Evolutionary conservation across 768 basidiomycete genomes (phyloP).

Genomic region (Ramaria sp.): DNA sequence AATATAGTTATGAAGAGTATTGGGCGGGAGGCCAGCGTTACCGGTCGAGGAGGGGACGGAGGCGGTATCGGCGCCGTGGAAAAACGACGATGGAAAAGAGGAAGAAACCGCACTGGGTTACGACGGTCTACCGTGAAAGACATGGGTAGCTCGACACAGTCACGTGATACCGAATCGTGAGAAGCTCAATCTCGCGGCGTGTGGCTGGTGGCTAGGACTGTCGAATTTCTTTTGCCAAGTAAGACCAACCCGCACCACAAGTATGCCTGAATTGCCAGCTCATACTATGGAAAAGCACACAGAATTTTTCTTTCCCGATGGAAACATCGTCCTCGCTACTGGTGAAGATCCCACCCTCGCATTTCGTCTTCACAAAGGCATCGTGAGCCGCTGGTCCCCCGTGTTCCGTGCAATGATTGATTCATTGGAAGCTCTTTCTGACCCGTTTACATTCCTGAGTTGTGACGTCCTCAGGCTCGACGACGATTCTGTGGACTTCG

Average conservation of each 20-base stretch:
- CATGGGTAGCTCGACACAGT: neutral
- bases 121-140: neutral
- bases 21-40: neutral
- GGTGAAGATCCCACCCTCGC: neutral
- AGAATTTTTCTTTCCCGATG: slow-evolving; percentile 2
- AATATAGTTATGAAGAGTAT: neutral
- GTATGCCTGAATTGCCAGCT: neutral
- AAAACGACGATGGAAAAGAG: neutral
- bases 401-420: neutral
- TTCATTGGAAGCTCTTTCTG: neutral
- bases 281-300: neutral
- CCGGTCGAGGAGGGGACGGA: neutral
- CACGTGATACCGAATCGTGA: neutral
- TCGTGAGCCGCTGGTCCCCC: neutral
- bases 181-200: neutral
- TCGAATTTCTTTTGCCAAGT: neutral
- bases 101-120: slow-evolving; percentile 13
- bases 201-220: neutral
- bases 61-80: neutral
- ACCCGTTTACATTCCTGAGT: slow-evolving; percentile 43
- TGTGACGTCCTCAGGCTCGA: slow-evolving; percentile 95
- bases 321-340: neutral
- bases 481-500: slow-evolving; percentile 60
- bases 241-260: too few species aligned
- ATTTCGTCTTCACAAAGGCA: neutral